Evolutionary conservation across 345 rosid species (phyloP).

Genomic region (Ricinus communis): DNA sequence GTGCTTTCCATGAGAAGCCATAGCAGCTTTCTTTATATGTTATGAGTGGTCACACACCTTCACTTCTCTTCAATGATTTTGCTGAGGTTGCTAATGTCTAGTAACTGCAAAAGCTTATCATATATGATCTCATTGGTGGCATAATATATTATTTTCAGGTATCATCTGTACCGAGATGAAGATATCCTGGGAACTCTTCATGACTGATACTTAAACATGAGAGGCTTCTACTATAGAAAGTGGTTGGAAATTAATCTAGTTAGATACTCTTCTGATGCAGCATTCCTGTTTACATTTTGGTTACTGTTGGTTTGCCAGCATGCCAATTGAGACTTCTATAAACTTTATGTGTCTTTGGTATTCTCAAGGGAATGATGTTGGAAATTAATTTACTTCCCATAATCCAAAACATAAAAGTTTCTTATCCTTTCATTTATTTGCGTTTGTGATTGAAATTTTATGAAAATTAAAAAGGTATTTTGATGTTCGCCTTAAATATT

Average conservation of each 20-base stretch:
- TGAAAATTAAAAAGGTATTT: no score
- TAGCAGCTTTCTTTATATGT: no score
- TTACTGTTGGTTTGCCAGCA: not conserved
- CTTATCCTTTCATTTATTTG: not conserved
- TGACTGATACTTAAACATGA: constrained; percentile 8
- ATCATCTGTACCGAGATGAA: constrained; percentile 29
- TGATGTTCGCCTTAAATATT: no score
- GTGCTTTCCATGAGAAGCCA: no score
- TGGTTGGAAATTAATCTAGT: not conserved
- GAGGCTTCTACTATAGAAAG: not conserved
- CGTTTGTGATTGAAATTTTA: no score
- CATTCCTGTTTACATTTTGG: not conserved
- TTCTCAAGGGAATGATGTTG: no score
- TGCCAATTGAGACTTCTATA: not conserved
- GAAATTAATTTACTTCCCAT: not conserved
- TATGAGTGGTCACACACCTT: no score
- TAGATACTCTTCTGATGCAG: not conserved
- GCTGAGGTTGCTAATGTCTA: not conserved
- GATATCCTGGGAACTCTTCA: constrained; percentile 33
- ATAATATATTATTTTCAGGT: constrained; percentile 17
- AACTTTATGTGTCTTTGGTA: no score
- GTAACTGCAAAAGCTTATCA: no score
- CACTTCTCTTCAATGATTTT: not conserved
- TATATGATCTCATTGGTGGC: not conserved
- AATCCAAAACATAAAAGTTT: not conserved